A percentile compares a stretch with the other conserved stretches of the same genome.
Evolutionary conservation across 148 eudicot species (phyloP).

Genomic region (Spergularia marina): DNA sequence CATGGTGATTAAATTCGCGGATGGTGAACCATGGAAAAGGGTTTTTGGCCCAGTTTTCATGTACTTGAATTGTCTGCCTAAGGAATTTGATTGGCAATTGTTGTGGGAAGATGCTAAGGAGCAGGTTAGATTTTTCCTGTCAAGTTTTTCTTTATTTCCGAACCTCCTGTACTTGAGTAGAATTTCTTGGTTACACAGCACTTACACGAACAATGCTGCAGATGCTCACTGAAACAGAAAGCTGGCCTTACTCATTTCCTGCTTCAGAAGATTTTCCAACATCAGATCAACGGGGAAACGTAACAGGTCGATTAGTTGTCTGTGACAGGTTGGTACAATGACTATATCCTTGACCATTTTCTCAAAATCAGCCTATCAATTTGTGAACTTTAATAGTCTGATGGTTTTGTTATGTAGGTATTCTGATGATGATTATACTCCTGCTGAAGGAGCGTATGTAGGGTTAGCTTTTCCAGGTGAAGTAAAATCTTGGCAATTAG

Average conservation of each 20-base stretch:
- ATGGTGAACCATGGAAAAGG: slow-evolving; percentile 79
- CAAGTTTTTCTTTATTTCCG: background rate
- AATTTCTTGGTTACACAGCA: background rate
- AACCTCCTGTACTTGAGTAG: background rate
- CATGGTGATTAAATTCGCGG: slow-evolving; percentile 43
- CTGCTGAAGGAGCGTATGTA: slow-evolving; percentile 56
- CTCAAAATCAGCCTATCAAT: background rate
- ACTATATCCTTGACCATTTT: background rate
- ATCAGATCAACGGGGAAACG: slow-evolving; percentile 32
- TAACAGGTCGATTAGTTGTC: slow-evolving; percentile 30
- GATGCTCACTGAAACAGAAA: slow-evolving; percentile 31
- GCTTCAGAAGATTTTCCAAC: slow-evolving; percentile 34
- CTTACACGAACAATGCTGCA: slow-evolving; percentile 17
- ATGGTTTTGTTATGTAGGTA: slow-evolving; percentile 33
- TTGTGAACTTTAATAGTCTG: background rate
- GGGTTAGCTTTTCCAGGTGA: slow-evolving; percentile 74
- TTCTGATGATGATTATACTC: slow-evolving; percentile 31
- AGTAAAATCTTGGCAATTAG: slow-evolving; percentile 79
- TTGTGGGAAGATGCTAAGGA: slow-evolving; percentile 80
- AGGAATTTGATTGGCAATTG: slow-evolving; percentile 42
- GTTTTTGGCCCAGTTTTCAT: slow-evolving; percentile 83
- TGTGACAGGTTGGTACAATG: slow-evolving; percentile 27
- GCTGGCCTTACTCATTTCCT: slow-evolving; percentile 37
- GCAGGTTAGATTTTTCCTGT: slow-evolving; percentile 46
- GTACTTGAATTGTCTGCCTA: slow-evolving; percentile 53